Base-by-base conservation (phyloP, 768 basidiomycete species). In the Mrakia blollopis region DNA sequence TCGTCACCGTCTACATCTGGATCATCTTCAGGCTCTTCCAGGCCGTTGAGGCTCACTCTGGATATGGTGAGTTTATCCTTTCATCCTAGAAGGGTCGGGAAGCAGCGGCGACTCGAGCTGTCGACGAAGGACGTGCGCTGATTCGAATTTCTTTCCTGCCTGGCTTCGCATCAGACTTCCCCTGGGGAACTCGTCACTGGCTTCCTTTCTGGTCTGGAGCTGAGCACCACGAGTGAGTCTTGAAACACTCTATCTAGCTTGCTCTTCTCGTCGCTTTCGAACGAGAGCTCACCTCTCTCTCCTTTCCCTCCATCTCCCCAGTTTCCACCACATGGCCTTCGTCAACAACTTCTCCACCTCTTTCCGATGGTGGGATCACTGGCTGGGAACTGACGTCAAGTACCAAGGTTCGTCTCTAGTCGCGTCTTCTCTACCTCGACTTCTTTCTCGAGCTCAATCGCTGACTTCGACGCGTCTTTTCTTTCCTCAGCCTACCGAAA, bases 181-280 rank as follows among this genome's bases (percentile, higher is more conserved):
- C 97, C 0, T 98, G 94, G 95, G 95, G 93, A 8, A 87, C 98
- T 74, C 91, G 93, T 80, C 89, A 95, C 86, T 89, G 93, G 80
- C 78, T 98, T 44, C 94, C 94, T 2, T 92, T 98, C 88, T 98
- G 95, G 95, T 91, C 92, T 10, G 95, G 96, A 54, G 94, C 94
- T 0, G 96, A 98, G 81, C 93, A 96, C 85, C 95, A 97, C 83
- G 95, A 98, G 57, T 57, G 28, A 57, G 57, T 57, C 57, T n/a
- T 3, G 3, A 23, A 8, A 11, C 44, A 14, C 44, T 6, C 23
- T 5, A 2, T n/a, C 25, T 54, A 0, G 57, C 23, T n/a, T 14
- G 4, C 25, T 57, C 8, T 57, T 18, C 47, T 50, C 14, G 18
- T 41, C 39, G 39, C 39, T 41, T 18, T 50, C 47, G 54, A 54